Evolutionary conservation across 176 grass and related monocot genomes (phyloP).

Genomic region (Calamus simplicifolius): DNA sequence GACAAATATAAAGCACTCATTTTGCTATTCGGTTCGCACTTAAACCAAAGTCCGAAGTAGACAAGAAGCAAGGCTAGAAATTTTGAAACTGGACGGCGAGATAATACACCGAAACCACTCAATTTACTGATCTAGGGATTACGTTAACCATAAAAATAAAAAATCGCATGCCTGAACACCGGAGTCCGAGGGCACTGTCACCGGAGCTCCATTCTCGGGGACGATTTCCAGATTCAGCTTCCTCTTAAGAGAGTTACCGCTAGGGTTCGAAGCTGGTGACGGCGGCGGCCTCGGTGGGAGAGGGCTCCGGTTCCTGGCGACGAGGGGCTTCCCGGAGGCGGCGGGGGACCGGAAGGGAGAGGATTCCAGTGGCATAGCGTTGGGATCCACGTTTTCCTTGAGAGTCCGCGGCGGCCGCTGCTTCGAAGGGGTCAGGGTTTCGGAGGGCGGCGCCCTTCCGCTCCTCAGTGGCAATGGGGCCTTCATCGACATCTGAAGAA

Average conservation of each 20-base stretch:
- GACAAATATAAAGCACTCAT: too few species aligned
- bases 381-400: slow-evolving; percentile 23
- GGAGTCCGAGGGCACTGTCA: slow-evolving; percentile 14
- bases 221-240: slow-evolving; percentile 22
- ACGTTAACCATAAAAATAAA: neutral
- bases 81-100: too few species aligned
- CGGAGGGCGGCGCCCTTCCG: slow-evolving; percentile 14
- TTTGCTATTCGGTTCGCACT: too few species aligned
- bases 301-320: slow-evolving; percentile 31
- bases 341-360: slow-evolving; percentile 38
- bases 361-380: slow-evolving; percentile 27
- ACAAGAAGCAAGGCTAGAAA: too few species aligned
- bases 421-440: slow-evolving; percentile 37
- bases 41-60: too few species aligned
- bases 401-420: slow-evolving; percentile 15
- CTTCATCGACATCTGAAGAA: too few species aligned
- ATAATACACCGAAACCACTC: too few species aligned
- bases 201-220: neutral
- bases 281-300: slow-evolving; percentile 20
- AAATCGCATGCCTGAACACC: slow-evolving; percentile 27
- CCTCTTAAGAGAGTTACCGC: slow-evolving; percentile 9
- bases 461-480: too few species aligned
- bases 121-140: too few species aligned
- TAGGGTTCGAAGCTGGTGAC: neutral
- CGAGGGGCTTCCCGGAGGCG: slow-evolving; percentile 23